phyloP scores from a whole-genome alignment of 2,329 filamentous ascomycete genomes.

The Didymosphaeria variabile region DNA sequence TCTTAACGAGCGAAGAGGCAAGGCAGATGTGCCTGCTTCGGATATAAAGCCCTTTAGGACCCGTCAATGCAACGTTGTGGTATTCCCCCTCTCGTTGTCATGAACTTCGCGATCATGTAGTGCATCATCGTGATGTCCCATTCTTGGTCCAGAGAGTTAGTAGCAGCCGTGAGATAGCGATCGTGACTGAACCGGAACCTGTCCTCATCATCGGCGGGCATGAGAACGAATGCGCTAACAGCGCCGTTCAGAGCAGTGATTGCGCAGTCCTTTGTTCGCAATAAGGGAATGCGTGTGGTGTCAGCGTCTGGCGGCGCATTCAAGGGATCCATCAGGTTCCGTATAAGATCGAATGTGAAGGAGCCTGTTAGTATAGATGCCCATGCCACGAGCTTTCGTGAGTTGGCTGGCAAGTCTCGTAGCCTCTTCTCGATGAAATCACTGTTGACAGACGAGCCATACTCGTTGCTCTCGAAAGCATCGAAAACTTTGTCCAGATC shows the following conservation, averaged over 20 bases:
- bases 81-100: constrained; percentile 73
- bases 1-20: constrained; percentile 77
- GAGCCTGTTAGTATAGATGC: constrained; percentile 81
- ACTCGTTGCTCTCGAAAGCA: constrained; percentile 80
- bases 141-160: constrained; percentile 68
- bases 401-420: constrained; percentile 75
- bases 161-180: constrained; percentile 80
- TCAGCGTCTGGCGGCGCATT: constrained; percentile 55
- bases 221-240: constrained; percentile 80
- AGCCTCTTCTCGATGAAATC: constrained; percentile 83
- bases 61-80: constrained; percentile 63
- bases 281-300: constrained; percentile 57
- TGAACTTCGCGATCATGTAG: constrained; percentile 83
- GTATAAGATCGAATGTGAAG: constrained; percentile 85
- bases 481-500: constrained; percentile 87
- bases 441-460: constrained; percentile 81
- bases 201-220: constrained; percentile 84
- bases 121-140: constrained; percentile 71
- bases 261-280: constrained; percentile 70
- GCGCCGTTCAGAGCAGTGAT: constrained; percentile 83
- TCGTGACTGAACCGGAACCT: constrained; percentile 88
- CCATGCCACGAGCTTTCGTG: constrained; percentile 86
- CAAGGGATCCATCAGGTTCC: constrained; percentile 77
- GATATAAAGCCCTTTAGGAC: constrained; percentile 67
- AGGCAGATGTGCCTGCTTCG: constrained; percentile 84